Percentiles rank a stretch among this genome's conserved stretches.
These are phyloP conservation scores for Cyclotella atomus DNA, from an alignment of 108 stramenopile genomes.

Conservation along the genomic window DNA sequence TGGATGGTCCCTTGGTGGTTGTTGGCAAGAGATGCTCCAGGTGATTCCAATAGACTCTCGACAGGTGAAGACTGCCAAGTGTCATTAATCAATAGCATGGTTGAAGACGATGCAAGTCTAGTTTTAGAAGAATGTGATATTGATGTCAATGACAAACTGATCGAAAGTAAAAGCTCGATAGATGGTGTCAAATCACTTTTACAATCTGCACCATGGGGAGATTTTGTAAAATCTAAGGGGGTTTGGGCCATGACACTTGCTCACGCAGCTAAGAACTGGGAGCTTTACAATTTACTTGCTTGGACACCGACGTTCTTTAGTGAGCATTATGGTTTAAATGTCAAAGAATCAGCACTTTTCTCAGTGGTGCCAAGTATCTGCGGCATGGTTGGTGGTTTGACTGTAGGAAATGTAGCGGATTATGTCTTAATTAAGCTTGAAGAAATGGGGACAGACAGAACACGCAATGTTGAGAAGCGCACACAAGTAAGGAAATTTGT, in stretches of 20 bases:
- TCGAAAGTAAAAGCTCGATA: constrained; percentile 1
- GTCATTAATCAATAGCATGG: constrained; percentile 31
- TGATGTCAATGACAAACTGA: not conserved
- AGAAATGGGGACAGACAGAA: constrained; percentile 13
- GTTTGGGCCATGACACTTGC: constrained; percentile 85
- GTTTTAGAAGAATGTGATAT: constrained; percentile 39
- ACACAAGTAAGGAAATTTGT: constrained; percentile 78
- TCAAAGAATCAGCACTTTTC: constrained; percentile 74
- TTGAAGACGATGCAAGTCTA: constrained; percentile 53
- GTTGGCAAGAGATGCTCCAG: constrained; percentile 70
- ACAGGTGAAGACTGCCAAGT: constrained; percentile 29
- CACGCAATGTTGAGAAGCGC: constrained; percentile 35
- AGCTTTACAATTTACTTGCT: constrained; percentile 81
- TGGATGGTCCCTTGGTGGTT: constrained; percentile 82
- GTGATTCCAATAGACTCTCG: not conserved
- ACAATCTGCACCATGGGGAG: constrained; percentile 72
- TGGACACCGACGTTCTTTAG: constrained; percentile 91
- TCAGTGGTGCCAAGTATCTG: constrained; percentile 75
- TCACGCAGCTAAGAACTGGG: constrained; percentile 90
- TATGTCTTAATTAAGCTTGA: constrained; percentile 44
- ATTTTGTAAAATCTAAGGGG: constrained; percentile 62
- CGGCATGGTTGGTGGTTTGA: constrained; percentile 74
- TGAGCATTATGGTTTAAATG: constrained; percentile 82
- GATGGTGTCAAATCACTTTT: constrained; percentile 16
- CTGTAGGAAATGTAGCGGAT: constrained; percentile 79